Percentiles rank a stretch among this genome's conserved stretches.
phyloP scores from a whole-genome alignment of 2,329 filamentous ascomycete species.

The Pezicula neosporulosa region DNA sequence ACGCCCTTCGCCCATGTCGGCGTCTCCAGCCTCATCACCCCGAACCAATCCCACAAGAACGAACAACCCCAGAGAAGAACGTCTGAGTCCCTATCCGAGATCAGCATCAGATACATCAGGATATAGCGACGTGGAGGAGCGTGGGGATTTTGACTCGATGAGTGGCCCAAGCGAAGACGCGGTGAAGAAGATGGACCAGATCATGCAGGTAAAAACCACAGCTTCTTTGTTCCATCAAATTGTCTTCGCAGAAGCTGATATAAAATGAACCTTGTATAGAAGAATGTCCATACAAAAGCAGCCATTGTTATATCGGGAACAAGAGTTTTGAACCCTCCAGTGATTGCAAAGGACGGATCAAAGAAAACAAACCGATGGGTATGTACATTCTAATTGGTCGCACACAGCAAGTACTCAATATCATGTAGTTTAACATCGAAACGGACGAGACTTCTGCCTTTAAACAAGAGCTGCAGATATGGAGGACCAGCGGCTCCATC shows the following conservation, averaged over 20 bases:
- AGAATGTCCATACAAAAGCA: slow-evolving; percentile 92
- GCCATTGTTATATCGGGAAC: slow-evolving; percentile 81
- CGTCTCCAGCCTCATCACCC: slow-evolving; percentile 69
- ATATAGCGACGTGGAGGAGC: slow-evolving; percentile 44
- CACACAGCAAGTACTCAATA: background rate
- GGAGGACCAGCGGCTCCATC: slow-evolving; percentile 76
- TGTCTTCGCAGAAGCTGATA: slow-evolving; percentile 15
- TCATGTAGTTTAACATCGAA: slow-evolving; percentile 82
- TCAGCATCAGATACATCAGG: slow-evolving; percentile 44
- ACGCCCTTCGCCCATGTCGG: slow-evolving; percentile 67
- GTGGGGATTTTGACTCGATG: slow-evolving; percentile 34
- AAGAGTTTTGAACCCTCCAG: slow-evolving; percentile 62
- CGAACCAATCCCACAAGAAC: slow-evolving; percentile 69
- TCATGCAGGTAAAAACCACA: slow-evolving; percentile 67
- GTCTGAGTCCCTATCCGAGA: slow-evolving; percentile 38
- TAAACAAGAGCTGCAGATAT: slow-evolving; percentile 73
- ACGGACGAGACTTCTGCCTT: slow-evolving; percentile 91
- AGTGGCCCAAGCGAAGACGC: slow-evolving; percentile 60
- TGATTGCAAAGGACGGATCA: slow-evolving; percentile 48
- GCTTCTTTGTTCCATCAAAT: background rate
- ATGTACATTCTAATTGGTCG: slow-evolving; percentile 32
- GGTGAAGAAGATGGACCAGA: slow-evolving; percentile 82
- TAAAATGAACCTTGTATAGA: slow-evolving; percentile 1
- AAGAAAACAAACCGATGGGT: slow-evolving; percentile 86
- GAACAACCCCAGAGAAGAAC: slow-evolving; percentile 71